These are phyloP conservation scores for Candida tallmaniae DNA, from an alignment of 805 yeast species.

Conservation along the genomic window DNA sequence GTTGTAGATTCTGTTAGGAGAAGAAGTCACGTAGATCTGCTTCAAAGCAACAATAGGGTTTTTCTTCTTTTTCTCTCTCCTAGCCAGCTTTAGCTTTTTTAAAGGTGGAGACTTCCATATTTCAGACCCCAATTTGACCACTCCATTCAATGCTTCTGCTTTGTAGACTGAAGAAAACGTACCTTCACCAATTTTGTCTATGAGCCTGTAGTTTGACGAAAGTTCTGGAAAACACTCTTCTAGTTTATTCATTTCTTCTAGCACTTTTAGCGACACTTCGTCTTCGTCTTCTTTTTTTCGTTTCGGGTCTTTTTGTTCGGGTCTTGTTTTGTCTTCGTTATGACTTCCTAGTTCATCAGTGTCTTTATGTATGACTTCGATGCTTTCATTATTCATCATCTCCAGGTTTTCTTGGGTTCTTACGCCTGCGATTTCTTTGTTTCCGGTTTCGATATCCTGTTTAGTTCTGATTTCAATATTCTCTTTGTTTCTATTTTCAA, in stretches of 20 bases:
- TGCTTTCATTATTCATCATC: slow-evolving; percentile 1
- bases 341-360: background rate
- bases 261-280: slow-evolving; percentile 48
- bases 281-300: slow-evolving; percentile 27
- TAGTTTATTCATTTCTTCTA: slow-evolving; percentile 54
- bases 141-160: slow-evolving; percentile 49
- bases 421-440: background rate
- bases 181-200: slow-evolving; percentile 64
- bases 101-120: slow-evolving; percentile 45
- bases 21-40: slow-evolving; percentile 90
- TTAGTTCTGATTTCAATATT: background rate
- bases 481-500: background rate
- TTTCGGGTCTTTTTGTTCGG: background rate
- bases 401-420: background rate
- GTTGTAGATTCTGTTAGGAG: slow-evolving; percentile 86
- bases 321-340: background rate
- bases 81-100: slow-evolving; percentile 16
- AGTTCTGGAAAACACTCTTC: slow-evolving; percentile 53
- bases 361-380: background rate
- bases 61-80: slow-evolving; percentile 17
- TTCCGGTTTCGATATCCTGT: background rate
- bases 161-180: slow-evolving; percentile 60
- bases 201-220: slow-evolving; percentile 42
- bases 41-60: slow-evolving; percentile 76
- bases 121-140: slow-evolving; percentile 33